Conservation (phyloP, 1,139 yeast species). For the Saccharomyces hybrid region DNA sequence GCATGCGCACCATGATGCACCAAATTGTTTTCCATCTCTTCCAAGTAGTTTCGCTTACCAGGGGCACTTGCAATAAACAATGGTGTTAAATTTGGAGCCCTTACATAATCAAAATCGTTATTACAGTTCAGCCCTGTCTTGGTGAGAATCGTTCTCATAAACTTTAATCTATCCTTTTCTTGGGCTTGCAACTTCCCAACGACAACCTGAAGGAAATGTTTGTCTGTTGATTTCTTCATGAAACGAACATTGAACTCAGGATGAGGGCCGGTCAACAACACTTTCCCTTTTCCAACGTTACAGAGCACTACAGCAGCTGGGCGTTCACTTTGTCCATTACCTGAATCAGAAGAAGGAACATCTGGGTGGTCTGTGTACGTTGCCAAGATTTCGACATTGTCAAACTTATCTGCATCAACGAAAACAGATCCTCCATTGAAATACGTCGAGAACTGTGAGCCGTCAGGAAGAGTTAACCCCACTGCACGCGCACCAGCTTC, state of each 20-base stretch:
- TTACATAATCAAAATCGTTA: constrained; percentile 40
- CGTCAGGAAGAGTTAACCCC: constrained; percentile 37
- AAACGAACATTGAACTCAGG: constrained; percentile 71
- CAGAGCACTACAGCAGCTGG: constrained; percentile 68
- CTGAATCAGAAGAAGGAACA: constrained; percentile 35
- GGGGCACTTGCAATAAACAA: constrained; percentile 22
- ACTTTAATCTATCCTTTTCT: constrained; percentile 45
- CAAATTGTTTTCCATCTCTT: constrained; percentile 14
- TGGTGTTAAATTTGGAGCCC: constrained; percentile 68
- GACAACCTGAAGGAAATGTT: constrained; percentile 34
- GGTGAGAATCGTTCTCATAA: constrained; percentile 48
- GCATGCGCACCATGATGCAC: constrained; percentile 8
- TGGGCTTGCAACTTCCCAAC: constrained; percentile 37
- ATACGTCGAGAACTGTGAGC: constrained; percentile 27
- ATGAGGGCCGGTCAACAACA: constrained; percentile 77
- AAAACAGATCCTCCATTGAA: constrained; percentile 89
- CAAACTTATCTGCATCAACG: constrained; percentile 56
- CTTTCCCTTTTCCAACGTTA: constrained; percentile 66
- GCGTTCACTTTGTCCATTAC: constrained; percentile 27
- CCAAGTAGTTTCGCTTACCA: constrained; percentile 37
- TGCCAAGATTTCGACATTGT: constrained; percentile 65
- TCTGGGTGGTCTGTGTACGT: constrained; percentile 44
- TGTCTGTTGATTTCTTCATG: constrained; percentile 34
- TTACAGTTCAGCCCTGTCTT: constrained; percentile 60
- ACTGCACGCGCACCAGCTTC: constrained; percentile 70